Evolutionary conservation across 352 stramenopile species (phyloP), one percentile per base, ranked within the genome.

Genomic region (Globisporangium paroecandrum): DNA sequence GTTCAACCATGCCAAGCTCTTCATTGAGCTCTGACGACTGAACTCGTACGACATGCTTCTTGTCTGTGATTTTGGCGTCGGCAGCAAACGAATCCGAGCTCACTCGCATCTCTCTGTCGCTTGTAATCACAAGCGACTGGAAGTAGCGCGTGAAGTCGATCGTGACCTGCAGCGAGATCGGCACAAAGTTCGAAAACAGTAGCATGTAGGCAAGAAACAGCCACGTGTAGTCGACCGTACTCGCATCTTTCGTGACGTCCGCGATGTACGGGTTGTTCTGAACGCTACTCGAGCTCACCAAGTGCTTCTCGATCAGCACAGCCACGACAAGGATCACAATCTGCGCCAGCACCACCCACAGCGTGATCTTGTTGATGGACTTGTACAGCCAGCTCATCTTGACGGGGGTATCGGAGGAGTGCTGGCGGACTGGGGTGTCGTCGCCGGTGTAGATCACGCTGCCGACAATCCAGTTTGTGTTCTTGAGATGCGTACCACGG

Each of bases 1-100:
- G 97, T 62, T 98, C 82, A 18, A 99, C 90, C 70, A 98, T 81
- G 6, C 96, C 97, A 24, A 98, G 76, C 58, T 98, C 90, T 63
- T 96, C 93, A 54, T 95, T 97, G 34, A 98, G 73, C 63, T 97
- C 89, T 0, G 89, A 94, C 0, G 83, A 93, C 53, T 91, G 83
- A 13, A 92, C 91, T 34, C 74, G 79, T 22, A 89, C 83, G 2
- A 70, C 69, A 9, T 76, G 88, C 32, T 87, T 80, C 71, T 83
- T 77, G 51, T 78, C 67, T 6, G n/a, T n/a, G 9, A 22, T 36
- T 7, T 20, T 43, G 15, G 38, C n/a, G 4, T 62, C 34, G 22
- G 5, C 2, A 46, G 15, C 7, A 13, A 60, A 12, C 18, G 49
- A 13, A 15, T 34, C 56, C 10, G 57, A 34, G 1, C 15, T n/a